These are phyloP conservation scores for Ophiostoma angusticollis DNA, from an alignment of 2,329 filamentous ascomycete genomes.

Conservation along the genomic window DNA sequence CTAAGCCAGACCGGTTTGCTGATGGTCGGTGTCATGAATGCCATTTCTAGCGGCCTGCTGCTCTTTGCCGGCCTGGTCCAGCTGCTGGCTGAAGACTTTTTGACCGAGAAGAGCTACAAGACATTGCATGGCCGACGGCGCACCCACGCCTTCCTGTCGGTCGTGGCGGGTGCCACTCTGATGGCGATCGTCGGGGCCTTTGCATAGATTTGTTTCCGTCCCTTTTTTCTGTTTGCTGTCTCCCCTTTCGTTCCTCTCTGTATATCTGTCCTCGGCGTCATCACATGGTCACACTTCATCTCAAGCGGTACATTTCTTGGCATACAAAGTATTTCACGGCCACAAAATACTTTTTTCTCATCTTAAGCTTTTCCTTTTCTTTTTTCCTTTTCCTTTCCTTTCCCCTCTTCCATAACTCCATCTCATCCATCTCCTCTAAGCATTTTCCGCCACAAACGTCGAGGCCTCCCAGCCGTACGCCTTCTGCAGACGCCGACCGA, in stretches of 20 bases:
- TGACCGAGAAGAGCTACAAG: conserved; percentile 62
- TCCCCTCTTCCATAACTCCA: too few relatives aligned
- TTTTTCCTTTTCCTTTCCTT: conserved; percentile 2
- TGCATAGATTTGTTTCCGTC: conserved; percentile 34
- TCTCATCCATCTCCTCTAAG: too few relatives aligned
- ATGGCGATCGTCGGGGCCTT: conserved; percentile 65
- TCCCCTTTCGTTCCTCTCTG: not conserved
- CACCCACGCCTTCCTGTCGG: conserved; percentile 48
- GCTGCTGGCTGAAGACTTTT: conserved; percentile 71
- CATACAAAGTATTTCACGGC: too few relatives aligned
- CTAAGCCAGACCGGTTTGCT: conserved; percentile 61
- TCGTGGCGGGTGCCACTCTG: conserved; percentile 49
- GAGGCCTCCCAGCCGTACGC: conserved; percentile 7
- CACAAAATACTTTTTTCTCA: too few relatives aligned
- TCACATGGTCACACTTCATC: too few relatives aligned
- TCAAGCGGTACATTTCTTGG: too few relatives aligned
- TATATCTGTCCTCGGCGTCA: too few relatives aligned
- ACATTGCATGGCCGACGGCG: conserved; percentile 49
- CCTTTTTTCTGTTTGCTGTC: not conserved
- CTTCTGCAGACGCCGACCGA: conserved; percentile 1
- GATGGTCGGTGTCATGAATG: conserved; percentile 80
- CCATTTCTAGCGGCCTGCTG: conserved; percentile 66
- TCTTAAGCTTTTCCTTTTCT: too few relatives aligned
- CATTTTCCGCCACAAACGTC: conserved; percentile 1
- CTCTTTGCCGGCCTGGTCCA: conserved; percentile 77